Base-by-base conservation (phyloP, 129 eudicot genomes). In the Flaveria brownii region DNA sequence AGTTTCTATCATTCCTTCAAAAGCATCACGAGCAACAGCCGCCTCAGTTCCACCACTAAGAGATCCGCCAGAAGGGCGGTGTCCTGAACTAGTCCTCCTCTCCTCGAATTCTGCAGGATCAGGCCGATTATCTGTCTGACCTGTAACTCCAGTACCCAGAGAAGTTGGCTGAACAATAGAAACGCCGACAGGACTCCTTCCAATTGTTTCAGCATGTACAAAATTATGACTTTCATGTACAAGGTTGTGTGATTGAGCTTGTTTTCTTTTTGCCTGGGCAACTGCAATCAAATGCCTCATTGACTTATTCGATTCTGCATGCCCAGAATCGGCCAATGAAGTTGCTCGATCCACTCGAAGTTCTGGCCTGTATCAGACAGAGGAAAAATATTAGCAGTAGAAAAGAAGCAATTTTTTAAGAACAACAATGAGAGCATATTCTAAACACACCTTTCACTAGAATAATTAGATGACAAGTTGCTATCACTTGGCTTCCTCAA, bases 1-100 rank as follows among this genome's bases (percentile, higher is more conserved):
- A 69, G 92, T 83, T 77, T 83, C 91, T 43, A 93, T 82, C 92
- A 85, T 93, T 47, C 92, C 96, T 77, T 88, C 96, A 84, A 93
- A 88, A 43, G 95, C 87, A 73, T 90, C 98, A 80, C 97, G 98
- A 25, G 90, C 96, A 77, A 90, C 92, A 80, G 90, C 92, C 50
- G 96, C 92, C 69, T 88, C 98, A 16, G 96, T 88, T 54, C 92
- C 96, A 61, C 96, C 97, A 86, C 96, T 93, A 71, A 93, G 88
- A n/a, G 97, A 83, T 46, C 90, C 86, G 42, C 88, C 87, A 62
- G 88, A 85, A 60, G 78, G 72, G 70, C 56, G 83, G 66, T 82
- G 83, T 51, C 90, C 97, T 9, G 96, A 88, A 80, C 91, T 80
- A 33, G 72, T 75, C 82, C 86, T 87, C 78, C 80, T 79, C 84